Evolutionary conservation across 257 asterid genomes (phyloP).

Genomic region (Echium plantagineum): DNA sequence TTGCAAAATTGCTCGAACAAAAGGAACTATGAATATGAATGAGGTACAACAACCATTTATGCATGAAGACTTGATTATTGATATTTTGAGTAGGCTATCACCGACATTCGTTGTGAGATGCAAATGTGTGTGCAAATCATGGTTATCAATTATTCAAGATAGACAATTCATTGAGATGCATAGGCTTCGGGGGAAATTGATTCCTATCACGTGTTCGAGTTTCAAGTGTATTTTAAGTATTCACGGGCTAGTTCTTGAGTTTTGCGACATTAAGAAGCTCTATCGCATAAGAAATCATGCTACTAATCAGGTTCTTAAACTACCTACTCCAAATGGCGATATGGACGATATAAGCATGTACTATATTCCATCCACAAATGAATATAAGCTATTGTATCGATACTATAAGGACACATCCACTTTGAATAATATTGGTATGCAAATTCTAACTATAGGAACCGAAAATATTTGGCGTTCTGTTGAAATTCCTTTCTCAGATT

Average conservation of each 20-base stretch:
- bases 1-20: no score
- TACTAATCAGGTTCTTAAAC: not conserved
- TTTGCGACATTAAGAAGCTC: no score
- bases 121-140: no score
- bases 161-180: slow-evolving; percentile 4
- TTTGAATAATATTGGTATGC: not conserved
- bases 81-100: no score
- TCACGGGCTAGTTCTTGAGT: not conserved
- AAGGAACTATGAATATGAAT: no score
- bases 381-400: not conserved
- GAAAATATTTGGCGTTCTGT: not conserved
- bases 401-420: no score
- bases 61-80: no score
- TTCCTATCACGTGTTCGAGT: not conserved
- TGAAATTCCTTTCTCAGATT: not conserved
- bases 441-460: not conserved
- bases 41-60: no score
- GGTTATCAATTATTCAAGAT: no score
- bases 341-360: not conserved
- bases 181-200: not conserved
- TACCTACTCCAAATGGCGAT: slow-evolving; percentile 7
- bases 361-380: not conserved
- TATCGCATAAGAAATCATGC: slow-evolving; percentile 5
- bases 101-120: no score
- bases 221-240: no score